Evolutionary conservation across 345 rosid genomes (phyloP).

Genomic region (Sisymbrium irio): DNA sequence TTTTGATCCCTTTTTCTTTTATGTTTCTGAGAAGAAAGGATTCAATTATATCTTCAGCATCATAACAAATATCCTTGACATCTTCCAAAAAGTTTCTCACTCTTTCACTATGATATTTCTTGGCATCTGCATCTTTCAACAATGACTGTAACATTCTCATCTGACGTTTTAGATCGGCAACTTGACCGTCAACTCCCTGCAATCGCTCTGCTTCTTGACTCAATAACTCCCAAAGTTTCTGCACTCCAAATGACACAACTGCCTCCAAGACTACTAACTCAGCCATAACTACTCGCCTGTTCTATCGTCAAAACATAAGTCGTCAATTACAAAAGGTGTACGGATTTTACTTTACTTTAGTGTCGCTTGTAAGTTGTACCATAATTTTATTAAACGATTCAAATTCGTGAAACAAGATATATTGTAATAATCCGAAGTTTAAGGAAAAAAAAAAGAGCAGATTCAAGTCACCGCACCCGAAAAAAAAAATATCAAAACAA

Average conservation of each 20-base stretch:
- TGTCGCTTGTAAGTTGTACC: too few species aligned
- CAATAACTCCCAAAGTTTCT: constrained; percentile 17
- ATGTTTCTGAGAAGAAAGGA: constrained; percentile 7
- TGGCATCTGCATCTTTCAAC: constrained; percentile 27
- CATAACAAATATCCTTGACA: constrained; percentile 17
- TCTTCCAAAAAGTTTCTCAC: constrained; percentile 30
- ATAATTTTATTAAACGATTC: too few species aligned
- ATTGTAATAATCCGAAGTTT: too few species aligned
- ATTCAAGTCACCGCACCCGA: too few species aligned
- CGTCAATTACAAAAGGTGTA: too few species aligned
- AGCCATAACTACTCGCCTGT: too few species aligned
- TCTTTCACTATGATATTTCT: neutral
- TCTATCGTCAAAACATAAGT: too few species aligned
- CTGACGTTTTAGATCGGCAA: constrained; percentile 13
- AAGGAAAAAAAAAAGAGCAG: too few species aligned
- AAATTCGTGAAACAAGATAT: too few species aligned
- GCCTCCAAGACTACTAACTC: too few species aligned
- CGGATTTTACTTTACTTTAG: too few species aligned
- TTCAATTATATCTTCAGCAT: neutral
- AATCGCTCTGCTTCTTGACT: neutral
- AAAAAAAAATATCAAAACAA: too few species aligned
- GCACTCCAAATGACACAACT: constrained; percentile 11
- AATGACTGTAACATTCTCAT: constrained; percentile 27
- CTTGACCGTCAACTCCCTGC: neutral
- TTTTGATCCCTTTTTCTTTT: neutral